Evolutionary conservation across 805 yeast species (phyloP).

Genomic region (Citeromyces nyonsensis): DNA sequence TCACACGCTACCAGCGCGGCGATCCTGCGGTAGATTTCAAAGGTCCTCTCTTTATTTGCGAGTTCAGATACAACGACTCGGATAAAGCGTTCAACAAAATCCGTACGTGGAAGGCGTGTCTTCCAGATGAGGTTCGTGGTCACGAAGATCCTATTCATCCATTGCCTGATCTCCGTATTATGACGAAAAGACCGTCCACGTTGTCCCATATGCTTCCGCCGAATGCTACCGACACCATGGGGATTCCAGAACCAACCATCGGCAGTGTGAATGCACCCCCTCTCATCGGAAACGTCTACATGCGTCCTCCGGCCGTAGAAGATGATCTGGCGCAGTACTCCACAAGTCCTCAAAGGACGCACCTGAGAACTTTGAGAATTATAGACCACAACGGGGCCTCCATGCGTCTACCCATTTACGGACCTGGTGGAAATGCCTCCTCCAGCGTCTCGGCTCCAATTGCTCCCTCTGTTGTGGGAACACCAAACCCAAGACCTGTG

Average conservation of each 20-base stretch:
- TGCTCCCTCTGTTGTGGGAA: background rate
- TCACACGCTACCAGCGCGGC: slow-evolving; percentile 89
- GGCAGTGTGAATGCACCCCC: slow-evolving; percentile 88
- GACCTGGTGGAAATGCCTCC: background rate
- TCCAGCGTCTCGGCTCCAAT: background rate
- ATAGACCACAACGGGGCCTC: background rate
- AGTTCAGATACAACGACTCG: slow-evolving; percentile 81
- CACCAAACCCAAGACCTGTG: background rate
- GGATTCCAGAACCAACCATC: slow-evolving; percentile 68
- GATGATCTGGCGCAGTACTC: slow-evolving; percentile 76
- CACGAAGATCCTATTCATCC: slow-evolving; percentile 70
- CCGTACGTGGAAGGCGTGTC: slow-evolving; percentile 96
- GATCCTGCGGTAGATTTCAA: slow-evolving; percentile 74
- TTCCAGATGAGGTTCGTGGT: slow-evolving; percentile 91
- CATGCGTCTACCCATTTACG: slow-evolving; percentile 1
- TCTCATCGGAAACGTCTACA: slow-evolving; percentile 79
- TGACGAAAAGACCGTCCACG: slow-evolving; percentile 75
- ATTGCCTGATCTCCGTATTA: slow-evolving; percentile 42
- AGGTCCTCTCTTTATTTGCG: slow-evolving; percentile 85
- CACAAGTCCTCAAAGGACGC: background rate
- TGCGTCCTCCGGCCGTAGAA: slow-evolving; percentile 55
- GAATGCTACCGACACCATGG: slow-evolving; percentile 57
- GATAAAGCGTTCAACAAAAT: slow-evolving; percentile 88
- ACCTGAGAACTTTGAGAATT: no score
- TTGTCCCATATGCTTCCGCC: slow-evolving; percentile 63